phyloP scores from a whole-genome alignment of 345 rosid species.

The Pistacia vera region DNA sequence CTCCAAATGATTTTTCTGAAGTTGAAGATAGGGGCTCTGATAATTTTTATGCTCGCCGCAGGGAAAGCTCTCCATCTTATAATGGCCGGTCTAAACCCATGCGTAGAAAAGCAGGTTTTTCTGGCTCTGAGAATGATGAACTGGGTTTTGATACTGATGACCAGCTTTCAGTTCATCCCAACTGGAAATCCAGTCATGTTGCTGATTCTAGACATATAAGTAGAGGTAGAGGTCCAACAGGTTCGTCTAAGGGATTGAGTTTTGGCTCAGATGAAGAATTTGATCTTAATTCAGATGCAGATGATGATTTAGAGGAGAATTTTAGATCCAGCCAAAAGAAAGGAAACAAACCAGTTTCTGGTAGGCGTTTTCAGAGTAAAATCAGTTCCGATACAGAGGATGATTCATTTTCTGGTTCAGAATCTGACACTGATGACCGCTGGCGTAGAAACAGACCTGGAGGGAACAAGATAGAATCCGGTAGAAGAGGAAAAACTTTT shows the following conservation, averaged over 20 bases:
- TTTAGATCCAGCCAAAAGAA: conserved; percentile 31
- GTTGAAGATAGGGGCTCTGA: conserved; percentile 36
- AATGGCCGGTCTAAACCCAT: conserved; percentile 34
- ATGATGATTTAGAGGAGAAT: conserved; percentile 43
- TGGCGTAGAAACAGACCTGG: conserved; percentile 28
- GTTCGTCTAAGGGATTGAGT: conserved; percentile 45
- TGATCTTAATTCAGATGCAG: conserved; percentile 57
- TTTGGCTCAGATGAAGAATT: conserved; percentile 76
- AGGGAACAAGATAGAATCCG: conserved; percentile 25
- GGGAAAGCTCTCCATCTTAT: conserved; percentile 29
- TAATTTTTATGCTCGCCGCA: conserved; percentile 25
- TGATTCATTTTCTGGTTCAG: conserved; percentile 51
- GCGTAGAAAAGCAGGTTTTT: conserved; percentile 34
- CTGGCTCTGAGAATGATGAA: conserved; percentile 51
- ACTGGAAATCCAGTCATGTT: conserved; percentile 80
- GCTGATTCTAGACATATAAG: conserved; percentile 42
- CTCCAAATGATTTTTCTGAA: conserved; percentile 47
- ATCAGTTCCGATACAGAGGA: conserved; percentile 32
- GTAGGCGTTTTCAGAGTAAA: conserved; percentile 36
- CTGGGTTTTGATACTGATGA: conserved; percentile 58
- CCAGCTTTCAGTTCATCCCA: conserved; percentile 54
- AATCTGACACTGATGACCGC: conserved; percentile 36
- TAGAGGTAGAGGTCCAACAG: conserved; percentile 36
- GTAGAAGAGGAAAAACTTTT: conserved; percentile 37
- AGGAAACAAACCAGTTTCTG: conserved; percentile 24